Conservation (phyloP, 202 grass and related monocot species). For the Cymbopogon flexuosus region DNA sequence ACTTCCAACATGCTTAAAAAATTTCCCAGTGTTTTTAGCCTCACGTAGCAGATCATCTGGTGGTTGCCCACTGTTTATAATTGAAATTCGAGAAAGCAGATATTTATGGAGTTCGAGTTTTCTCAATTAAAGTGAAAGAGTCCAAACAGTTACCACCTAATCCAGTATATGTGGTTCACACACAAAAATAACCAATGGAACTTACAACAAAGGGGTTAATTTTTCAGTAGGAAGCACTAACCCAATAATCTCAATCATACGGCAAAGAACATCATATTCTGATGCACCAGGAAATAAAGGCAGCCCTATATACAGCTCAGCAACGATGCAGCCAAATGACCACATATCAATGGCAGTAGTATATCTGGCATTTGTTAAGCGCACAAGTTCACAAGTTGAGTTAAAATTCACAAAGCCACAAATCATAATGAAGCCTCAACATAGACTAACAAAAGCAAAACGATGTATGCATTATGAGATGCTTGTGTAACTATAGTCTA, state of each 20-base stretch:
- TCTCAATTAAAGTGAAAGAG: constrained; percentile 29
- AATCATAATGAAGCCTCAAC: not conserved
- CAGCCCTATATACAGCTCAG: constrained; percentile 86
- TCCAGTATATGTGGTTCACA: not conserved
- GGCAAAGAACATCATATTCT: constrained; percentile 87
- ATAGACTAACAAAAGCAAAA: constrained; percentile 9
- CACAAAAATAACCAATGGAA: constrained; percentile 5
- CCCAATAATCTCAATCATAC: constrained; percentile 90
- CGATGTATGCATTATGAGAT: constrained; percentile 17
- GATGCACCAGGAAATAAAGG: constrained; percentile 97
- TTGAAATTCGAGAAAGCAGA: constrained; percentile 33
- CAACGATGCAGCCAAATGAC: constrained; percentile 93
- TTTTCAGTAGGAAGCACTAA: constrained; percentile 37
- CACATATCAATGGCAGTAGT: constrained; percentile 94
- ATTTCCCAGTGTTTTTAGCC: constrained; percentile 69
- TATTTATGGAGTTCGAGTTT: constrained; percentile 7
- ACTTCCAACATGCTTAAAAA: constrained; percentile 78
- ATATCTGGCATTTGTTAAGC: constrained; percentile 86
- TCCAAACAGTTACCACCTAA: constrained; percentile 15
- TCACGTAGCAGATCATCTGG: constrained; percentile 82
- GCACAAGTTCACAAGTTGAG: constrained; percentile 10
- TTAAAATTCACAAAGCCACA: constrained; percentile 25
- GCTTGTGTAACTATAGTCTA: constrained; percentile 1
- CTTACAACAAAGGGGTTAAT: constrained; percentile 17
- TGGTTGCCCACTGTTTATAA: constrained; percentile 67